phyloP scores from a whole-genome alignment of 2,329 filamentous ascomycete species.

The Triangularia setosa region DNA sequence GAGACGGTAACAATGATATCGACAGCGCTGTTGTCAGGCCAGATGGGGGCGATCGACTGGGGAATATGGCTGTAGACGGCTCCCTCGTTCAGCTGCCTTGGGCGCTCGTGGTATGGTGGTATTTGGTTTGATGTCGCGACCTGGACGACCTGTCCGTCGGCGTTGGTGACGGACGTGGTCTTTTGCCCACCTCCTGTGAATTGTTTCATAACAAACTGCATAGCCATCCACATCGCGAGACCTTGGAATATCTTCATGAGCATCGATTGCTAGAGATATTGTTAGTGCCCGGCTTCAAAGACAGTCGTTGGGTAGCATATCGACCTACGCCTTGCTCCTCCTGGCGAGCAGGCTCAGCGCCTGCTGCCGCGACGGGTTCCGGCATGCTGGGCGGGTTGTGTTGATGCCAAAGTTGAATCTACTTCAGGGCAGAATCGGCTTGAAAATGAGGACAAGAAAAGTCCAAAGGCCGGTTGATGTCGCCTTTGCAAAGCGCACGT shows the following conservation, averaged over 20 bases:
- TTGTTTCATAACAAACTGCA: slow-evolving; percentile 56
- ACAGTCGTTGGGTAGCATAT: neutral
- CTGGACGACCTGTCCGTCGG: slow-evolving; percentile 49
- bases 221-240: slow-evolving; percentile 53
- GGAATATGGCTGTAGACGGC: slow-evolving; percentile 64
- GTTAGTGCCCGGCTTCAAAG: slow-evolving; percentile 10
- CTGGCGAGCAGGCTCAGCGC: slow-evolving; percentile 28
- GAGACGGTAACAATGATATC: slow-evolving; percentile 86
- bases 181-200: slow-evolving; percentile 46
- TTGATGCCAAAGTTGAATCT: neutral
- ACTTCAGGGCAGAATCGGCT: neutral
- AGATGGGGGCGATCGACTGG: slow-evolving; percentile 76
- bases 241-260: slow-evolving; percentile 49
- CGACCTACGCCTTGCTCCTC: slow-evolving; percentile 33
- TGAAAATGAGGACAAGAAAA: neutral
- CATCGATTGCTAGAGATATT: slow-evolving; percentile 31
- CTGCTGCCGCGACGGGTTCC: slow-evolving; percentile 29
- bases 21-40: slow-evolving; percentile 72
- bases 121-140: slow-evolving; percentile 54
- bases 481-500: neutral
- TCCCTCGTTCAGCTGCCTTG: slow-evolving; percentile 55
- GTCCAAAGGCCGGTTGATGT: neutral
- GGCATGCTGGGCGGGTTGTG: slow-evolving; percentile 31
- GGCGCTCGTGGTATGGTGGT: slow-evolving; percentile 62
- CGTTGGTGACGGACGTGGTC: slow-evolving; percentile 42